Percentiles rank a stretch among this genome's conserved stretches.
Evolutionary conservation across 495 filamentous ascomycete genomes (phyloP).

Genomic region (Xylaria grammica): DNA sequence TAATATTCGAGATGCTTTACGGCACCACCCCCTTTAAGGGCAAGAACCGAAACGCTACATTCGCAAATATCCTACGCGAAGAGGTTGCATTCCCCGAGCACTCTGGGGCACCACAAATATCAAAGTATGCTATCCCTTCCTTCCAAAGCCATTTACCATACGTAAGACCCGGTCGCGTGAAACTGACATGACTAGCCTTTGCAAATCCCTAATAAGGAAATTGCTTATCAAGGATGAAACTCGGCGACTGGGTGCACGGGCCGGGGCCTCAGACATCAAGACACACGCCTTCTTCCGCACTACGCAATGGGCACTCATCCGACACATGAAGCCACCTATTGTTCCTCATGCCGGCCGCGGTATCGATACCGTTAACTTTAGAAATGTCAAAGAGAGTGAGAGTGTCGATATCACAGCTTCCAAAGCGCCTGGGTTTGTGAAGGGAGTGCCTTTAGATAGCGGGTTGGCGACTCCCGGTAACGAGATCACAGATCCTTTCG

Average conservation of each 20-base stretch:
- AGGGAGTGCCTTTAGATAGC: constrained; percentile 84
- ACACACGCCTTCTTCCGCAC: constrained; percentile 93
- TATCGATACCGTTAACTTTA: constrained; percentile 93
- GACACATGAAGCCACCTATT: constrained; percentile 99
- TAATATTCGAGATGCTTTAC: constrained; percentile 99
- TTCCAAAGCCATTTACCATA: constrained; percentile 8
- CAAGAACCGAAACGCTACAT: constrained; percentile 97
- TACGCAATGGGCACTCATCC: constrained; percentile 95
- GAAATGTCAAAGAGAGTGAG: constrained; percentile 95
- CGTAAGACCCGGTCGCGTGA: too few species aligned
- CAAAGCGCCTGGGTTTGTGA: constrained; percentile 53
- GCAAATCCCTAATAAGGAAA: constrained; percentile 96
- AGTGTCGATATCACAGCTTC: constrained; percentile 88
- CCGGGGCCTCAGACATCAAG: constrained; percentile 96
- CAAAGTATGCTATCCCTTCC: constrained; percentile 68
- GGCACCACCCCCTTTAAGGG: constrained; percentile 99
- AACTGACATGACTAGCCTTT: constrained; percentile 64
- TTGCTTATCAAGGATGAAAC: constrained; percentile 97
- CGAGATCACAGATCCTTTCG: constrained; percentile 90
- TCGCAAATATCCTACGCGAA: constrained; percentile 94
- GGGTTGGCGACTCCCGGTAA: constrained; percentile 83
- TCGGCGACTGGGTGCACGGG: constrained; percentile 89
- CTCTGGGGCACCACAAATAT: constrained; percentile 79
- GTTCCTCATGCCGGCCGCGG: constrained; percentile 90
- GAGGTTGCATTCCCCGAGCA: constrained; percentile 95